These are phyloP conservation scores for Coemansia aciculifera DNA, from an alignment of 192 early-diverging fungal species.

Conservation along the genomic window DNA sequence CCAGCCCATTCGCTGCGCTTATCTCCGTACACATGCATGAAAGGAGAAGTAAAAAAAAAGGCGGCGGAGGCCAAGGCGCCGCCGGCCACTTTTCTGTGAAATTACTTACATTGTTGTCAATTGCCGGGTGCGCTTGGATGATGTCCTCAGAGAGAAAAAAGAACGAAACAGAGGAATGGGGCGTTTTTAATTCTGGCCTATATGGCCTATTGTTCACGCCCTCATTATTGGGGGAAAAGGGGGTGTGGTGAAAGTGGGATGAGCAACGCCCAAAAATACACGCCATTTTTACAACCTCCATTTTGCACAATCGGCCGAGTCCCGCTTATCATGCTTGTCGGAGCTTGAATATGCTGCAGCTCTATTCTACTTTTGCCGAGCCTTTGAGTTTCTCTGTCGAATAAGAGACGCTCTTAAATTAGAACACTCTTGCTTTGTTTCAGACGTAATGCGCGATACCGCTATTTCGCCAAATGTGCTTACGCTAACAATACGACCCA, in stretches of 20 bases:
- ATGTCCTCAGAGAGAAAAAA: background rate
- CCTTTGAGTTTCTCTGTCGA: background rate
- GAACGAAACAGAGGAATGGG: background rate
- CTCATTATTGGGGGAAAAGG: background rate
- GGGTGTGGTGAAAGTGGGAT: background rate
- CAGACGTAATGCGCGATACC: background rate
- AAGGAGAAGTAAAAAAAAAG: background rate
- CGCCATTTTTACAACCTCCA: background rate
- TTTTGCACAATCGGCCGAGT: background rate
- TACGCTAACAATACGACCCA: background rate
- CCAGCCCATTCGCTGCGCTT: background rate
- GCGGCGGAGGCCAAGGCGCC: background rate
- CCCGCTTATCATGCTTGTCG: background rate
- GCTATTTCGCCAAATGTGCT: background rate
- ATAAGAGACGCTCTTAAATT: conserved; percentile 4
- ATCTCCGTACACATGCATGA: background rate
- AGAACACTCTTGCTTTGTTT: background rate
- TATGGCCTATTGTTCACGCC: background rate
- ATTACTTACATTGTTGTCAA: background rate
- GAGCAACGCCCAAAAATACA: background rate
- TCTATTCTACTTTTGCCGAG: background rate
- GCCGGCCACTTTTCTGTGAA: background rate
- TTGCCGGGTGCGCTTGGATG: conserved; percentile 1
- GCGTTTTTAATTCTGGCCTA: conserved; percentile 9
- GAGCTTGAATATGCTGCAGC: conserved; percentile 2